Base-by-base conservation (phyloP, 768 basidiomycete species). In the Dioszegia crocea region DNA sequence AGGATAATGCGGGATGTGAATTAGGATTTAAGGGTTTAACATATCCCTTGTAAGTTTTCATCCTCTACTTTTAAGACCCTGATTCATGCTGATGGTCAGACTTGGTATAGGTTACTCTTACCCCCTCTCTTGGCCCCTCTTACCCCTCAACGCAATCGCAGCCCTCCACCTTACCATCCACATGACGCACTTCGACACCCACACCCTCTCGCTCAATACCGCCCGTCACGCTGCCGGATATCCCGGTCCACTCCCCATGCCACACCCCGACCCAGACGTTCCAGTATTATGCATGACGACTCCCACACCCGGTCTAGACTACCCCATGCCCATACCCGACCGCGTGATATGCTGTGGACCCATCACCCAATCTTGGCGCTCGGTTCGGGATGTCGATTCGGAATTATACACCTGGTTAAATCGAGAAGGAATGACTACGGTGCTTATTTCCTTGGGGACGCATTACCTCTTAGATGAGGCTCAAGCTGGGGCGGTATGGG, bases 401-500 rank as follows among this genome's bases (percentile, higher is more conserved):
- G 55, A 60, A 17, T 48, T 64, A 14, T 40, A n/a, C 29, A 36
- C 50, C 3, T 66, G 64, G 67, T n/a, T 63, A 10, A 38, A 38
- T 21, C 8, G 19, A 0, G 33, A 56, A 33, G 51, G 39, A 17
- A 53, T 14, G 36, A 49, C 49, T 9, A 60, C 59, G 10, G 44
- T 69, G 3, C 41, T 66, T 19, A 59, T 69, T n/a, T 46, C 31
- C 36, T 59, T 69, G 14, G 65, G 67, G 5, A 59, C 64, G 12
- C 65, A 60, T 43, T 45, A 30, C 30, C 12, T 21, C 19, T 44
- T 61, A 31, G 38, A 40, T 2, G 21, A 52, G 31, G 14, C 31
- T 16, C 36, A 56, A 39, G 64, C 55, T 9, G 27, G 47, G 27
- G 56, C 59, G 6, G 33, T 69, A 26, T 41, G 53, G 26, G 24